Base-by-base conservation (phyloP, 768 basidiomycete species). In the Collybia mongolica region DNA sequence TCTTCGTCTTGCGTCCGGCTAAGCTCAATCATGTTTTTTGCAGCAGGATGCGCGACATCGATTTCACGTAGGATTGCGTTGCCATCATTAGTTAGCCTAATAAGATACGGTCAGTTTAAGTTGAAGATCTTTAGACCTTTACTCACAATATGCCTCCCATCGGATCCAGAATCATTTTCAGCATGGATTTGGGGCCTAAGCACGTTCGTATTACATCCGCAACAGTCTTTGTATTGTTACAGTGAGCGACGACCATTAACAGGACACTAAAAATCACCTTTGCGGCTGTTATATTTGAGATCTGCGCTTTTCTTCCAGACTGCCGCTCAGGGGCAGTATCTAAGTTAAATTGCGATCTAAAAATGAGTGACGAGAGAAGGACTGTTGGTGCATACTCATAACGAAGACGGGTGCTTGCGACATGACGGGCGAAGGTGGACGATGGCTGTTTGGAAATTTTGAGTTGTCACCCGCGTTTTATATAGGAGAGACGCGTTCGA, bases 11-110 rank as follows among this genome's bases (percentile, higher is more conserved):
- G 97, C 1, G 97, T 98, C 65, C 97, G 73, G 60, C 92, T 93
- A 9, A 98, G 83, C 72, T 99, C 97, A 56, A 99, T 97, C 96
- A 99, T 98, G 59, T 95, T 97, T 75, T 98, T 99, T 20, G 97
- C 96, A 22, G 97, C 97, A 2, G 96, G 97, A 61, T 99, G 97
- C 2, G 95, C 94, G 24, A 99, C 97, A 59, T 99, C 97, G 58
- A 98, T 99, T 69, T 99, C 97, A 46, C 97, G 87, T 36, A 98
- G 75, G 55, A 99, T 98, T 2, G 97, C 95, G 61, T 99, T 98
- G n/a, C 97, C 96, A 62, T 99, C 96, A 67, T 98, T 98, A 2
- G 97, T 98, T 17, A 98, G 74, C 54, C 95, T 97, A 57, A 7
- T 20, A n/a, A 22, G 24, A 26, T 22, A 36, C 19, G 42, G 37